These are phyloP conservation scores for Nothomitra cinnamomea DNA, from an alignment of 2,329 filamentous ascomycete genomes.

Conservation along the genomic window DNA sequence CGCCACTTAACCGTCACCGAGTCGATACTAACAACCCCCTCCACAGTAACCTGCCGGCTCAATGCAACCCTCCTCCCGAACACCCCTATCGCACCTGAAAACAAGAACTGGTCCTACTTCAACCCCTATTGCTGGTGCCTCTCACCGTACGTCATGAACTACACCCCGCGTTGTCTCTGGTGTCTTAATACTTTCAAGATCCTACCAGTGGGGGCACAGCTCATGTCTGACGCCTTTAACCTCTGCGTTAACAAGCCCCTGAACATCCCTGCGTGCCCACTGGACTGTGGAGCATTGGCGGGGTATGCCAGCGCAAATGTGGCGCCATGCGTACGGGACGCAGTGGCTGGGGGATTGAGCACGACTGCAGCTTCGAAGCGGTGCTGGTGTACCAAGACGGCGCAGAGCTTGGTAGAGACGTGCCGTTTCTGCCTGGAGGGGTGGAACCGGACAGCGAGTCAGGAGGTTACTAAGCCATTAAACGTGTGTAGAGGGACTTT, in stretches of 20 bases:
- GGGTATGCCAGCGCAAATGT: background rate
- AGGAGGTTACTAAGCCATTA: background rate
- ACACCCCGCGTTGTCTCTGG: background rate
- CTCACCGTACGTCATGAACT: background rate
- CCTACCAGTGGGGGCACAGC: background rate
- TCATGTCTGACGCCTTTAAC: background rate
- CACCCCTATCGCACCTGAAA: background rate
- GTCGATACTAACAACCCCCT: background rate
- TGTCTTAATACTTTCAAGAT: background rate
- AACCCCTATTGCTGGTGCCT: conserved; percentile 2
- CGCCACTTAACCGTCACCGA: too few relatives aligned
- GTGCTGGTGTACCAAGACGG: background rate
- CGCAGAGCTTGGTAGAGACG: background rate
- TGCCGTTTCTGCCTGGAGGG: background rate
- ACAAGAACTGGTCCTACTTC: background rate
- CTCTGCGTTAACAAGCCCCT: background rate
- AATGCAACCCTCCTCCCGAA: background rate
- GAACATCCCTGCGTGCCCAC: background rate
- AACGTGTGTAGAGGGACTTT: background rate
- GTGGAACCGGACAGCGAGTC: background rate
- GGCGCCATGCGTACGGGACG: background rate
- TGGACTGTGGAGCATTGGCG: background rate
- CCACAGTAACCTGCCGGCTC: background rate
- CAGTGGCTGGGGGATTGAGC: background rate
- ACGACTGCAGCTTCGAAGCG: too few relatives aligned